These are phyloP conservation scores for Papiliotrema fonsecae DNA, from an alignment of 1,284 basidiomycete genomes.

Conservation along the genomic window DNA sequence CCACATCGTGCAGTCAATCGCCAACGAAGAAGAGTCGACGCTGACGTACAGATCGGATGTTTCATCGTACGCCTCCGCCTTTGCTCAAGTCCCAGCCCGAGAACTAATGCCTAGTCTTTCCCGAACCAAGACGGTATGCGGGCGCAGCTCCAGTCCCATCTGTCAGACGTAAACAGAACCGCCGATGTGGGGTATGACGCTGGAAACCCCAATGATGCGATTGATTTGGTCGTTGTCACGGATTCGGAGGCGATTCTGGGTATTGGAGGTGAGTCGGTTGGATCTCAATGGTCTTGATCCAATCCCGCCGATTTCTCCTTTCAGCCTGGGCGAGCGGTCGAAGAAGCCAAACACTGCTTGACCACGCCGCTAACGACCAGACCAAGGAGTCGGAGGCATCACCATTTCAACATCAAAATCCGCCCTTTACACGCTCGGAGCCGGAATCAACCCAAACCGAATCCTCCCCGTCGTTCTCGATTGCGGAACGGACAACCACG, in stretches of 20 bases:
- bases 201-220: constrained; percentile 56
- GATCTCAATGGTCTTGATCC: not conserved
- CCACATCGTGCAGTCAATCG: too few species aligned
- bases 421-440: constrained; percentile 74
- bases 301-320: not conserved
- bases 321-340: too few species aligned
- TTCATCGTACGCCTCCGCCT: constrained; percentile 29
- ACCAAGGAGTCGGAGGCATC: constrained; percentile 49
- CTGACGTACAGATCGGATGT: constrained; percentile 21
- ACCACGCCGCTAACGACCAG: constrained; percentile 10
- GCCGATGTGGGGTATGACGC: constrained; percentile 66
- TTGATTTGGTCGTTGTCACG: constrained; percentile 69
- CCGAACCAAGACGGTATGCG: constrained; percentile 63
- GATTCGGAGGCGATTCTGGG: constrained; percentile 79
- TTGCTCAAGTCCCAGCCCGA: too few species aligned
- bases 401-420: constrained; percentile 75
- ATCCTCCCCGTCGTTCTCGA: constrained; percentile 64
- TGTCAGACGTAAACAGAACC: constrained; percentile 49
- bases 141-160: constrained; percentile 46
- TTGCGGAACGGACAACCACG: constrained; percentile 70
- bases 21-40: constrained; percentile 47
- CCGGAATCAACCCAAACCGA: constrained; percentile 67
- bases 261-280: constrained; percentile 50
- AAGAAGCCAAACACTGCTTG: too few species aligned
- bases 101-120: constrained; percentile 49